phyloP scores from a whole-genome alignment of 805 yeast species.

The Hanseniaspora clermontiae region DNA sequence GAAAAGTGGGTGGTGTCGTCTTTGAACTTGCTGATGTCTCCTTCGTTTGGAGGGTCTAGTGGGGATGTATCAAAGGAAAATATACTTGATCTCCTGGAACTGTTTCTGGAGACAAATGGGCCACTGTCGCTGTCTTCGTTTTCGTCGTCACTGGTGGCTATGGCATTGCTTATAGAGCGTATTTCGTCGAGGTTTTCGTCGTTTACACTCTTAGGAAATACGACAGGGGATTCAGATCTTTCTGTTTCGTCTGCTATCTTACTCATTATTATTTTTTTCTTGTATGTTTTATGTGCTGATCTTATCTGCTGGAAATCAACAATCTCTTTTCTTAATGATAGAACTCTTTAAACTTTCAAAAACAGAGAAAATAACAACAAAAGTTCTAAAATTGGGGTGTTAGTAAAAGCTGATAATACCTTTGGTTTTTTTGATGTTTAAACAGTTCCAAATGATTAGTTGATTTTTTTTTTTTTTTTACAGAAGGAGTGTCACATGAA shows the following conservation, averaged over 20 bases:
- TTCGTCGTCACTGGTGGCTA: slow-evolving; percentile 10
- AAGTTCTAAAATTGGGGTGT: no score
- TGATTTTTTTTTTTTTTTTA: background rate
- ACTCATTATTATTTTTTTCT: background rate
- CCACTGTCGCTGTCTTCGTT: background rate
- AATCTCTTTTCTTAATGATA: no score
- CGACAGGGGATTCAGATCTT: background rate
- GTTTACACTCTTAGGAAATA: background rate
- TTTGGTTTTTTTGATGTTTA: no score
- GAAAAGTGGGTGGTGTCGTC: slow-evolving; percentile 77
- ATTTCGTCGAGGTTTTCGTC: background rate
- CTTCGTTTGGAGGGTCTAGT: slow-evolving; percentile 63
- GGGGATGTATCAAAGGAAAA: slow-evolving; percentile 40
- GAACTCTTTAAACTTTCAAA: no score
- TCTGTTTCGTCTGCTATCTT: background rate
- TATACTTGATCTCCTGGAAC: slow-evolving; percentile 46
- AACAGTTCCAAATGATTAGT: no score
- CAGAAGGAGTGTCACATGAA: background rate
- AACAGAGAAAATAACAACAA: no score
- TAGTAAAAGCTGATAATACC: no score
- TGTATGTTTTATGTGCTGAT: no score
- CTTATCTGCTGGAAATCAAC: no score
- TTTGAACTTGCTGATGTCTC: slow-evolving; percentile 67
- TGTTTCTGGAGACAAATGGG: slow-evolving; percentile 23
- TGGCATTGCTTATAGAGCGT: slow-evolving; percentile 6